Base-by-base conservation (phyloP, 2,329 filamentous ascomycete species). In the Beauveria medogensis region DNA sequence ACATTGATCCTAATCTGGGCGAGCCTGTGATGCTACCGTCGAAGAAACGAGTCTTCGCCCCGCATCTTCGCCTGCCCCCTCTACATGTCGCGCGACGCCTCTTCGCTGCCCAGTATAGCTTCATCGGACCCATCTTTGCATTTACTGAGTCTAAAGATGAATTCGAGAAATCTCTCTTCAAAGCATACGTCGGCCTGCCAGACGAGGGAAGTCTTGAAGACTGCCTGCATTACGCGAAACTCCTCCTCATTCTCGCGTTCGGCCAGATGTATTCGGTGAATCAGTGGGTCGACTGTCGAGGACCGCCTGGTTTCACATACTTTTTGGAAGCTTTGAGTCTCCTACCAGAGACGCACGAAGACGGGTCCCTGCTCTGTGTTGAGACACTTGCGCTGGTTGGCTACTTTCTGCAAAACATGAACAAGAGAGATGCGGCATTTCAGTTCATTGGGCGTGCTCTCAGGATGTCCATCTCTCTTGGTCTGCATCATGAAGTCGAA, bases 191-290 rank as follows among this genome's bases (percentile, higher is more conserved):
- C 9, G 71, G 74, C 2, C 70, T 72, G 1, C 75, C 75, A 0
- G 74, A 81, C 51, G 69, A 76, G 2, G 65, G 71, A 0, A 77
- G 81, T 55, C 72, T 72, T 22, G 76, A 81, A 37, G 74, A 75
- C 3, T 82, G 80, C 57, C 73, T 84, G 0, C 69, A 72, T 0
- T 80, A 80, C 63, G 80, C 80, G 60, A 80, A 84, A 56, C 70
- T 81, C 4, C 70, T 84, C 3, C 69, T 82, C 44, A 77, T 83
- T 5, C 71, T 84, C 10, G 80, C 81, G 0, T 82, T 82, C 64
- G 82, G 82, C 0, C 77, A 82, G 63, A 74, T 83, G 64, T 84
- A 84, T 66, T 82, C 80, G 3, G 75, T 84, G 53, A 84, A 84
- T 64, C 79, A 82, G 58, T 82, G 78, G 78, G 77, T 78, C 0